Percentiles rank a stretch among this genome's conserved stretches.
These are phyloP conservation scores for Theileria equi DNA, from an alignment of 169 alveolate genomes.

Conservation along the genomic window DNA sequence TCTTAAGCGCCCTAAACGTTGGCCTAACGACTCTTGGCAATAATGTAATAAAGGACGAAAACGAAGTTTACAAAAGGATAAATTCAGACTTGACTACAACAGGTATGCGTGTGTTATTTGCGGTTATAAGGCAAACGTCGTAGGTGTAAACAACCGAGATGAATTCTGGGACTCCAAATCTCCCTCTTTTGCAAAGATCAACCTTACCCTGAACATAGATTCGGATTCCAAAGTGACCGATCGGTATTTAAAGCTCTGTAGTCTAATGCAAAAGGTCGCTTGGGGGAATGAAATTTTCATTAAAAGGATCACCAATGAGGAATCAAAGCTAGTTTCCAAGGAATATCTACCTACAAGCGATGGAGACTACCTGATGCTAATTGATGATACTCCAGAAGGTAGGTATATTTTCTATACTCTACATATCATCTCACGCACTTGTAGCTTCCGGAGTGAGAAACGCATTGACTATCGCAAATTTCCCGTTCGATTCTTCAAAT, in stretches of 20 bases:
- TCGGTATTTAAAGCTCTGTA: constrained; percentile 20
- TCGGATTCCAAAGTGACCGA: constrained; percentile 23
- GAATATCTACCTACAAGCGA: constrained; percentile 26
- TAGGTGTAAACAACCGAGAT: constrained; percentile 1
- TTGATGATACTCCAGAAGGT: constrained; percentile 40
- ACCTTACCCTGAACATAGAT: constrained; percentile 47
- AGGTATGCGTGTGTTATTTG: no score
- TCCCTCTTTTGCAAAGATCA: constrained; percentile 46
- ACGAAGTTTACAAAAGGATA: constrained; percentile 7
- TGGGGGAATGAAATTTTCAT: constrained; percentile 59
- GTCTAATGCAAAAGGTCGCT: constrained; percentile 52
- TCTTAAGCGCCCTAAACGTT: constrained; percentile 6
- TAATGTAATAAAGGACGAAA: constrained; percentile 37
- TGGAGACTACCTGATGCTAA: constrained; percentile 40
- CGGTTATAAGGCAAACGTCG: no score
- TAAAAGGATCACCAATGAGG: constrained; percentile 12
- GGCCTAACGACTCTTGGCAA: constrained; percentile 13
- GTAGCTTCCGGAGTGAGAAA: not conserved
- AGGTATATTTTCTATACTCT: not conserved
- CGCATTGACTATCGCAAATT: not conserved
- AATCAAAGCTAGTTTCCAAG: constrained; percentile 14
- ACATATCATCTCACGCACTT: not conserved
- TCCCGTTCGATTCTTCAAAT: constrained; percentile 59
- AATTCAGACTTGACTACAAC: not conserved
- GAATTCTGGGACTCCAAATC: constrained; percentile 56